Percentiles rank a stretch among this genome's conserved stretches.
Conservation (phyloP, 768 basidiomycete genomes). For the Auricularia sp. region DNA sequence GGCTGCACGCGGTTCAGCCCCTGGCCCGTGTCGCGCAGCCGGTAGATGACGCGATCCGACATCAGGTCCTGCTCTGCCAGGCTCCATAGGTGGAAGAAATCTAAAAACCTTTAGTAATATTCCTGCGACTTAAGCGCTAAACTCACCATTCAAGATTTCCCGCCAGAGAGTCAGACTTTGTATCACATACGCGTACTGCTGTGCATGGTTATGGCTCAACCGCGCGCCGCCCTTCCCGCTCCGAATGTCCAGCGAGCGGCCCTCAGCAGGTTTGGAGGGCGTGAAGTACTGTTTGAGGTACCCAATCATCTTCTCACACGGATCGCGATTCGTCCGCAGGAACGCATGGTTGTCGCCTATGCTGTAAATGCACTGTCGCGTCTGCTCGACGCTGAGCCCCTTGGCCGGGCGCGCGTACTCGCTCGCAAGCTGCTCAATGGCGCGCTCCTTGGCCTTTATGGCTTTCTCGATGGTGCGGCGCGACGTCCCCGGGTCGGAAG, state of each 20-base stretch:
- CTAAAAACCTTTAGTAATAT: constrained; percentile 24
- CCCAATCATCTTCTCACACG: constrained; percentile 74
- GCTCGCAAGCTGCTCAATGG: constrained; percentile 63
- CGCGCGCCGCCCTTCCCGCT: constrained; percentile 74
- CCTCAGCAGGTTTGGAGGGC: constrained; percentile 54
- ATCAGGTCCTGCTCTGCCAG: constrained; percentile 73
- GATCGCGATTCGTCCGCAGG: constrained; percentile 76
- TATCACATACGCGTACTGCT: constrained; percentile 77
- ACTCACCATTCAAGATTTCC: constrained; percentile 70
- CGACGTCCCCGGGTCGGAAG: constrained; percentile 49
- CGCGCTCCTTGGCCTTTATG: constrained; percentile 76
- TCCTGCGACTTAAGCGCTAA: background rate
- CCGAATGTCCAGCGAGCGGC: constrained; percentile 68
- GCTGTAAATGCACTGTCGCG: constrained; percentile 74
- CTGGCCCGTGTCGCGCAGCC: constrained; percentile 80
- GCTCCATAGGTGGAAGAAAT: constrained; percentile 84
- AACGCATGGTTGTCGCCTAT: constrained; percentile 89
- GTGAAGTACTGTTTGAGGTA: constrained; percentile 73
- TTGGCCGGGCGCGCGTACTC: constrained; percentile 42
- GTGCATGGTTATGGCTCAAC: constrained; percentile 73
- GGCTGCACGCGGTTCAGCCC: constrained; percentile 85
- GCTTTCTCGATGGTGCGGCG: constrained; percentile 76
- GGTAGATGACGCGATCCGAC: constrained; percentile 64
- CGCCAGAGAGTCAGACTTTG: constrained; percentile 84
- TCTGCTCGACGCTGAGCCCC: constrained; percentile 51